Evolutionary conservation across 2,329 filamentous ascomycete species (phyloP), one percentile per base, ranked within the genome.

Genomic region (Aspergillus aculeatus): DNA sequence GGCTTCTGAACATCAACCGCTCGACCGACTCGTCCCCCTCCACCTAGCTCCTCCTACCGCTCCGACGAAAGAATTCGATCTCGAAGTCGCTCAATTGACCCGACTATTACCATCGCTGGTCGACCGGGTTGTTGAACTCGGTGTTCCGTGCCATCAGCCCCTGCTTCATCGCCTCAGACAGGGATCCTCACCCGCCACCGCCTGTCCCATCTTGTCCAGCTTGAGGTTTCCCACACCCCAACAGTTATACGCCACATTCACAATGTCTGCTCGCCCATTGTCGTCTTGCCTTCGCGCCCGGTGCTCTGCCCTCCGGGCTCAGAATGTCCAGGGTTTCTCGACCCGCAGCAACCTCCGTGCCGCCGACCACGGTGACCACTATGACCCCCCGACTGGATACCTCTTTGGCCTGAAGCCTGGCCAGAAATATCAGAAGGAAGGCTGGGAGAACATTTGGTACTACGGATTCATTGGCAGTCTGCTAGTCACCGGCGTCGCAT

Each of bases 391-490:
- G 2, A 85, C 83, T 58, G 95, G 95, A 71, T 97, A 92, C 91
- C 86, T 99, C 71, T 97, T 91, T 78, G 93, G 93, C 67, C 85
- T 97, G 70, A 93, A 92, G 83, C 95, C 95, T 38, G 93, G 93
- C 64, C 91, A 97, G 86, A 96, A 97, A 83, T 88, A 91, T 75
- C 87, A 96, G 84, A 90, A 92, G 77, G 95, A 99, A 81, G 95
- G 94, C 55, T 99, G 95, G 95, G 95, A 99, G 84, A 87, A 83
- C 67, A 80, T 92, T 58, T 93, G 89, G 82, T 89, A 89, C 75
- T 91, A 90, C 75, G 92, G 93, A 53, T 92, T 96, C 78, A 90
- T 88, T 75, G 91, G 91, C 57, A 89, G 87, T 72, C 79, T 96
- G 72, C 79, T 86, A 29, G 82, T 92, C 66, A 89, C 88, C 57